Percentiles rank a stretch among this genome's conserved stretches.
These are phyloP conservation scores for Lycium ferocissimum DNA, from an alignment of 257 asterid species.

Conservation along the genomic window DNA sequence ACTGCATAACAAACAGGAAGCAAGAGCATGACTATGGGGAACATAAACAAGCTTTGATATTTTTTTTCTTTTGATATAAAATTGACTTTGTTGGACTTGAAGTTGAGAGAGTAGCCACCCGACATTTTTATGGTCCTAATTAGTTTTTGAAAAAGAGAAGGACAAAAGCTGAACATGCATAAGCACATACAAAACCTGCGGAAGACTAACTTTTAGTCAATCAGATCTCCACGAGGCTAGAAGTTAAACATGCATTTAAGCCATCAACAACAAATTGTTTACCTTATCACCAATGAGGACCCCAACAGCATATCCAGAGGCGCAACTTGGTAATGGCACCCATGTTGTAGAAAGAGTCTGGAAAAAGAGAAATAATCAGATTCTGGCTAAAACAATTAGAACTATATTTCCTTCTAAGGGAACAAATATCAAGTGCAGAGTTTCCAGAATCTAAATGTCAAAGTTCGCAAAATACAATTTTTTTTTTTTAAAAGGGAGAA, in stretches of 20 bases:
- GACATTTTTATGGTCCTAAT: not conserved
- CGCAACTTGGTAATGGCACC: constrained; percentile 53
- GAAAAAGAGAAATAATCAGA: constrained; percentile 37
- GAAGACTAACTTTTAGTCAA: not conserved
- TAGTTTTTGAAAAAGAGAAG: not conserved
- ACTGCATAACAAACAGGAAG: constrained; percentile 61
- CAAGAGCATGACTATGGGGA: constrained; percentile 6
- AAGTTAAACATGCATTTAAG: not conserved
- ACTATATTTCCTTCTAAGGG: not conserved
- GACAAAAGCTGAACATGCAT: not conserved
- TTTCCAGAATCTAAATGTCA: constrained; percentile 3
- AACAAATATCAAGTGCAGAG: not conserved
- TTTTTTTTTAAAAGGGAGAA: not conserved
- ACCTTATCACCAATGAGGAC: constrained; percentile 77
- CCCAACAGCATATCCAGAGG: constrained; percentile 67
- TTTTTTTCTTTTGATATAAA: not conserved
- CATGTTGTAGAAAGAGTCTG: constrained; percentile 68
- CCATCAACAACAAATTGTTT: constrained; percentile 28
- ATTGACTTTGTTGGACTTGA: not conserved
- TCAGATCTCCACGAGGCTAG: constrained; percentile 5
- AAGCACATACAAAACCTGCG: not conserved
- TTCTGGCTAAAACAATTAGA: constrained; percentile 24
- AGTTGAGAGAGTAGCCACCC: not conserved
- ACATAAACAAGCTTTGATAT: not conserved
- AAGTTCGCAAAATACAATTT: not conserved